A percentile compares a stretch with the other conserved stretches of the same genome.
phyloP scores from a whole-genome alignment of 1,139 yeast genomes.

The Diutina neorugosa region DNA sequence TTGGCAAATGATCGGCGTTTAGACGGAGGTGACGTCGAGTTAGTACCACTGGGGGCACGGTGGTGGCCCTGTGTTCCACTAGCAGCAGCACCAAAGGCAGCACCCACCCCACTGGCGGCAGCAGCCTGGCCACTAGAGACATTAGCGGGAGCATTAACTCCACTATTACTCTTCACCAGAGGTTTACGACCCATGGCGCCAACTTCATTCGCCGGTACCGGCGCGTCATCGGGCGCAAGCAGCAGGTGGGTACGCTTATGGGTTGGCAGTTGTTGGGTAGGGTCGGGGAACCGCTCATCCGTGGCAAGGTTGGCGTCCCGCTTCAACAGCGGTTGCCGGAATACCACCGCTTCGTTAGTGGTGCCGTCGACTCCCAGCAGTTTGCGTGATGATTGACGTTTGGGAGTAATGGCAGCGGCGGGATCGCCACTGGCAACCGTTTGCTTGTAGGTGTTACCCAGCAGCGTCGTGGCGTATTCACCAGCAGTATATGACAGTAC shows the following conservation, averaged over 20 bases:
- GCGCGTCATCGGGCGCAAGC: constrained; percentile 1
- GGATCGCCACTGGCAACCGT: not conserved
- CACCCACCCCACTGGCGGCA: too few species aligned
- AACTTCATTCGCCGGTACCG: not conserved
- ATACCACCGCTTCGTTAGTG: not conserved
- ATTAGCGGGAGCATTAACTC: not conserved
- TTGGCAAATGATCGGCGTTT: not conserved
- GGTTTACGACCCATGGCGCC: not conserved
- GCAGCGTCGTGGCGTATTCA: not conserved
- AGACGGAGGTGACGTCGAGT: not conserved
- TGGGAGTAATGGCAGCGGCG: not conserved
- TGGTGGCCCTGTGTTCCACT: not conserved
- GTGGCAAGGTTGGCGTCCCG: not conserved
- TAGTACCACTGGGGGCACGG: not conserved
- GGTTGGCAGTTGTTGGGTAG: not conserved
- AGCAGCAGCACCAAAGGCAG: not conserved
- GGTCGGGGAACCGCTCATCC: constrained; percentile 1
- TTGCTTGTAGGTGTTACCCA: constrained; percentile 1
- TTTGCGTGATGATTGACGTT: not conserved
- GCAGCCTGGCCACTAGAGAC: too few species aligned
- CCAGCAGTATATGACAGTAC: not conserved
- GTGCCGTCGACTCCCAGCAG: not conserved
- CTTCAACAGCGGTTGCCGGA: constrained; percentile 1
- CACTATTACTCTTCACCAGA: not conserved
- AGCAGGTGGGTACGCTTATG: not conserved